Base-by-base conservation (phyloP, 139 green algal species). In the Marvania coccoides region DNA sequence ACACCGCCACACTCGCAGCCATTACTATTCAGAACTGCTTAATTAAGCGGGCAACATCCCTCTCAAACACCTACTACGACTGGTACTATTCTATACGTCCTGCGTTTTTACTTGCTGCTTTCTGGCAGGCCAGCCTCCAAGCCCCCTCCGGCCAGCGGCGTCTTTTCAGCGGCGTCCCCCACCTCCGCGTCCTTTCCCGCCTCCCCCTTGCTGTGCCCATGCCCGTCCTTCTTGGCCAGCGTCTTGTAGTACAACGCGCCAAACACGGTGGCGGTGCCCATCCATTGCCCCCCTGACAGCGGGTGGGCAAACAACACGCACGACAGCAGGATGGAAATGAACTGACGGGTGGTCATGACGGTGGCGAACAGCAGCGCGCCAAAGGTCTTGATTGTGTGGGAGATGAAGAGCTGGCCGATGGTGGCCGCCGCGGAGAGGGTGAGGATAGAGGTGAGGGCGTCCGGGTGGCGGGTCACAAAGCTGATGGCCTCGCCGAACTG, bases 281-380 rank as follows among this genome's bases (percentile, higher is more conserved):
- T 12, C 77, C 86, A 92, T 53, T 95, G 88, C 2, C 71, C 71
- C 2, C 40, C 6, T 9, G 78, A 72, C 3, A 98, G 81, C 0
- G 80, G 76, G 69, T 96, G 92, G 13, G 65, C 66, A 58, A 96
- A 98, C 4, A 96, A 53, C 28, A 94, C 45, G 53, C 83, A 91
- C 7, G 87, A 95, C 29, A 95, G 68, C 30, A 97, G 78, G 67
- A 98, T 94, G 61, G 86, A 94, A 30, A 96, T 53, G 59, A 95
- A 90, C 74, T 97, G 91, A 26, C 92, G 80, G 1, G 86, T 91
- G 12, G 90, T 98, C 92, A 98, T 98, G 61, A 96, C 84, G 33
- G 87, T 90, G 10, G 91, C 91, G 65, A 98, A 95, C 10, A 92
- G 60, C 28, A 97, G 81, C 31, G 89, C 86, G 5, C 90, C 89